Percentiles rank a stretch among this genome's conserved stretches.
Conservation (phyloP, 73 alveolate genomes). For the Tetrahymena malaccensis region DNA sequence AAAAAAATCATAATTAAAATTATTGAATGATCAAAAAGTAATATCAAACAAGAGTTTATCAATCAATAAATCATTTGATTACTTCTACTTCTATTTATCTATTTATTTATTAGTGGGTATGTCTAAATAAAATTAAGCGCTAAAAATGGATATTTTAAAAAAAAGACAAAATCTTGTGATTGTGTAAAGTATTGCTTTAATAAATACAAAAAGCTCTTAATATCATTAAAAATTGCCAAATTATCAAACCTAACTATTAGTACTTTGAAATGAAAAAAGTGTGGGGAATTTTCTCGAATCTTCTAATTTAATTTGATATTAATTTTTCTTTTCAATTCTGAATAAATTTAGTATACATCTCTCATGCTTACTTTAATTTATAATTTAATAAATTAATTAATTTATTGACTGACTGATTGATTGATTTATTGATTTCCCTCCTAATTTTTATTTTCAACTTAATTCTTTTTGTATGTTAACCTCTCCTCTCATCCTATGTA, state of each 20-base stretch:
- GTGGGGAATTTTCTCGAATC: slow-evolving; percentile 1
- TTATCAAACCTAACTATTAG: neutral
- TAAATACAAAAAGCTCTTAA: neutral
- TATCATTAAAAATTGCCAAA: neutral
- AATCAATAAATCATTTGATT: neutral
- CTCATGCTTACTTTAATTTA: neutral
- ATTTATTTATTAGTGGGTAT: neutral
- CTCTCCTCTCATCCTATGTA: neutral
- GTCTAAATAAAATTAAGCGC: neutral
- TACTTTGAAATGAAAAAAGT: neutral
- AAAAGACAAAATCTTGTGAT: neutral
- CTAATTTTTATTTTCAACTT: neutral
- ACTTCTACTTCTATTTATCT: neutral
- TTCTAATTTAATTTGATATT: neutral
- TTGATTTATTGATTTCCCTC: neutral
- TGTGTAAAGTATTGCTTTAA: neutral
- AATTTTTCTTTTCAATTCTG: neutral
- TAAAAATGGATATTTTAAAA: neutral
- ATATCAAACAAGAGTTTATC: neutral
- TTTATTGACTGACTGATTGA: neutral
- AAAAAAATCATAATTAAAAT: neutral
- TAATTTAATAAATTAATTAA: neutral
- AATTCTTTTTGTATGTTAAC: neutral
- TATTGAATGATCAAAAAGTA: neutral
- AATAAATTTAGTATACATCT: neutral